Percentiles rank a stretch among this genome's conserved stretches.
Conservation (phyloP, 768 basidiomycete genomes). For the Termitomyces sp. region DNA sequence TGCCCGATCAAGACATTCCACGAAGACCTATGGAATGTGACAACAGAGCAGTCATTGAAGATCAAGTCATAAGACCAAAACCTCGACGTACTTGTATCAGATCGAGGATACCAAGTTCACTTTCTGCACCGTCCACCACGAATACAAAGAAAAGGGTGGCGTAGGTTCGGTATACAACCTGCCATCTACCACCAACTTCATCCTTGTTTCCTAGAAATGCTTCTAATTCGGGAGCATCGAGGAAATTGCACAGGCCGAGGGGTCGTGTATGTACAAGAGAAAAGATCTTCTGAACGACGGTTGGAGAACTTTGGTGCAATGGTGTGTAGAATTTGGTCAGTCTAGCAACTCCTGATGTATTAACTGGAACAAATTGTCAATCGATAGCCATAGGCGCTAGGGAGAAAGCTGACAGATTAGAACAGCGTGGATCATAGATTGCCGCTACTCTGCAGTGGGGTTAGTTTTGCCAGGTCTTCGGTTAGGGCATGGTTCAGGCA, state of each 20-base stretch:
- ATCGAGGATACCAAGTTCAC: constrained; percentile 93
- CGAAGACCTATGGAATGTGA: constrained; percentile 69
- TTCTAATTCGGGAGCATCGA: constrained; percentile 87
- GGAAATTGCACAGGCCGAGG: constrained; percentile 86
- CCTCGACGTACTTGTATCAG: constrained; percentile 73
- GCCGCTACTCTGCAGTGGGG: too few relatives aligned
- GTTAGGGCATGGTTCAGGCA: too few relatives aligned
- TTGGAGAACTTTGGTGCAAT: constrained; percentile 59
- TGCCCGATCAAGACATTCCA: constrained; percentile 90
- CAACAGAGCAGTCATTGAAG: neutral
- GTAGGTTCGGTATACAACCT: constrained; percentile 93
- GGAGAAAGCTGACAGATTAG: constrained; percentile 60
- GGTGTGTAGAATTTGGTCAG: constrained; percentile 89
- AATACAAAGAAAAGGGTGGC: constrained; percentile 97
- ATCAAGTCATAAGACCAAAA: neutral
- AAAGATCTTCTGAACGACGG: constrained; percentile 85
- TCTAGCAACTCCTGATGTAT: constrained; percentile 84
- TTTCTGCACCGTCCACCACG: constrained; percentile 94
- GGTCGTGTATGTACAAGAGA: constrained; percentile 80
- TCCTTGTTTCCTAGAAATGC: constrained; percentile 57
- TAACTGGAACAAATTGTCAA: constrained; percentile 50
- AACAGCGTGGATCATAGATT: constrained; percentile 75
- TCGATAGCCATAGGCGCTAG: neutral
- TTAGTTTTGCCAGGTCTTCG: too few relatives aligned
- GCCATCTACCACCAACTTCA: constrained; percentile 57